Evolutionary conservation across 768 basidiomycete genomes (phyloP).

Genomic region (Termitomyces heimii): DNA sequence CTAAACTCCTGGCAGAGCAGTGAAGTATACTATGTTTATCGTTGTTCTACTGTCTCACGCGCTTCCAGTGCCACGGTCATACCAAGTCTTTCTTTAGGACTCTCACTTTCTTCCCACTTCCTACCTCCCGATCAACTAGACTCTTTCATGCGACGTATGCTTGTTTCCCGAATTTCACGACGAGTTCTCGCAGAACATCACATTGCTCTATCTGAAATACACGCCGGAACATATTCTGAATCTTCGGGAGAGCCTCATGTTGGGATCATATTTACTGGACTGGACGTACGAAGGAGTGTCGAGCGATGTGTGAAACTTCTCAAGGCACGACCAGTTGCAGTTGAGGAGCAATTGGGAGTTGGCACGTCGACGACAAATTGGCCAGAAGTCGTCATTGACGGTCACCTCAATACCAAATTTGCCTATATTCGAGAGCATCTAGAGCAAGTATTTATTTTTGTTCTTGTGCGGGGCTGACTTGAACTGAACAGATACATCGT

Average conservation of each 20-base stretch:
- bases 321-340: constrained; percentile 36
- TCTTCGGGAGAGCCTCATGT: constrained; percentile 54
- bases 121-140: constrained; percentile 76
- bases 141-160: constrained; percentile 87
- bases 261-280: constrained; percentile 77
- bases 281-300: constrained; percentile 66
- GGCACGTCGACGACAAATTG: constrained; percentile 26
- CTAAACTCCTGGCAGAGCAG: constrained; percentile 68
- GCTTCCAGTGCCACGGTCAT: constrained; percentile 62
- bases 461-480: background rate
- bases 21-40: constrained; percentile 29
- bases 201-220: constrained; percentile 66
- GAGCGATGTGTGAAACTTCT: constrained; percentile 61
- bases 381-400: constrained; percentile 69
- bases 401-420: constrained; percentile 64
- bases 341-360: constrained; percentile 31
- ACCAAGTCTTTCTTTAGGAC: constrained; percentile 74
- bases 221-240: constrained; percentile 30
- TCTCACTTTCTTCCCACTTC: constrained; percentile 79
- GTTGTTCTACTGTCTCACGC: constrained; percentile 3
- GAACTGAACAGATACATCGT: constrained; percentile 59
- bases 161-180: constrained; percentile 84
- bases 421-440: constrained; percentile 84
- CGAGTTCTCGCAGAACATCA: constrained; percentile 89
- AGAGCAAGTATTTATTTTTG: constrained; percentile 44